Evolutionary conservation across 2,329 filamentous ascomycete species (phyloP), one percentile per base, ranked within the genome.

Genomic region (Xenoacremonium recifei): DNA sequence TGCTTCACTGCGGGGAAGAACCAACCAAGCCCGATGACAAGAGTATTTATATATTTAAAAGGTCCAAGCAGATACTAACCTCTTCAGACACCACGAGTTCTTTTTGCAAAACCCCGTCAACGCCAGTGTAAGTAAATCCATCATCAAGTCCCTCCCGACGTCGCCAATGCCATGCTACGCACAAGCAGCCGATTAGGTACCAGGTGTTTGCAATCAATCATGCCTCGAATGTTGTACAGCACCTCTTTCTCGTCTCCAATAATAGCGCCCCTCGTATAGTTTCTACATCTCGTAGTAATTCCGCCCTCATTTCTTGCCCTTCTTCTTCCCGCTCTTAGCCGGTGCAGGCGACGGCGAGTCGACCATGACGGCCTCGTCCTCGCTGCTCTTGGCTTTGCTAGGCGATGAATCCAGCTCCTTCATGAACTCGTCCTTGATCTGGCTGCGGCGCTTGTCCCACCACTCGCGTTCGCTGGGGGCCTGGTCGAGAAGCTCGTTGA

Each of bases 401-500:
- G 78, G 75, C 49, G 77, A 80, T 19, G 78, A 77, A 41, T 91
- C 85, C 35, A 96, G 73, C 71, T 96, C 90, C 67, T 87, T 89
- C 79, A 95, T 85, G 57, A 93, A 90, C 12, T 84, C 85, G 39
- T 79, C 75, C 64, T 86, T 77, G 53, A 95, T 90, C 48, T 76
- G 77, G 34, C 80, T 77, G 55, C 83, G 80, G 62, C 86, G 87
- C 73, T 87, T 87, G 63, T 89, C 88, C 93, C 93, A 99, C 89
- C 90, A 96, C 60, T 85, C 77, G 70, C 87, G 88, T 70, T 97
- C 93, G 30, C 81, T 72, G 9, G 79, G 75, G 2, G 82, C 73
- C 59, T 88, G 85, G 20, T 74, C 70, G 57, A 91, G 83, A 44
- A 96, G 82, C 49, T 90, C 85, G 35, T 84, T 79, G 16, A 96